These are phyloP conservation scores for Colletotrichum echinochloae DNA, from an alignment of 2,329 filamentous ascomycete genomes.

Conservation along the genomic window DNA sequence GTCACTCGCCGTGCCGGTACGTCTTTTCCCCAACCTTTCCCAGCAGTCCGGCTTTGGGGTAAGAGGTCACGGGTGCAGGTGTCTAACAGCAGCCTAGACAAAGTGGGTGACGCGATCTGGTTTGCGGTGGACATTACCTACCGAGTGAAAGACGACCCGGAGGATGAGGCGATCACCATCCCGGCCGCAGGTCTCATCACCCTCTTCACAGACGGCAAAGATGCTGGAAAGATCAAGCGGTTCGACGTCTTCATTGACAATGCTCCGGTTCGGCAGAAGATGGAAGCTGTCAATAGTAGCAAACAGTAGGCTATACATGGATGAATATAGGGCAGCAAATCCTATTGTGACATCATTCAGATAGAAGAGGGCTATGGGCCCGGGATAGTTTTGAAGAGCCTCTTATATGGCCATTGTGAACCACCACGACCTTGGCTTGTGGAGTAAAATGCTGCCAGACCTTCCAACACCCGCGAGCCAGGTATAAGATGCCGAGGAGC, in stretches of 20 bases:
- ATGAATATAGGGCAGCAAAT: not conserved
- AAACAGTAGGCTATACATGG: not conserved
- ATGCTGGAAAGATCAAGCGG: constrained; percentile 14
- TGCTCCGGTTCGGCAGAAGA: not conserved
- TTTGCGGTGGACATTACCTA: constrained; percentile 2
- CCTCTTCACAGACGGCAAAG: not conserved
- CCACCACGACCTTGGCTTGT: no score
- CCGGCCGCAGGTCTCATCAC: constrained; percentile 14
- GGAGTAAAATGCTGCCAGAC: not conserved
- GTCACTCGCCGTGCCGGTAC: not conserved
- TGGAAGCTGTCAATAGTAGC: not conserved
- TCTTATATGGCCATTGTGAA: no score
- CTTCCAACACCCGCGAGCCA: not conserved
- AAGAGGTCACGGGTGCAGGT: not conserved
- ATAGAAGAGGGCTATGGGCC: no score
- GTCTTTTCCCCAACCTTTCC: not conserved
- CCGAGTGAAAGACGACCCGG: constrained; percentile 5
- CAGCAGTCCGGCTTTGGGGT: not conserved
- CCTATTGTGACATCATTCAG: no score
- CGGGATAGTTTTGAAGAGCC: no score
- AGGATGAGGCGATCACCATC: not conserved
- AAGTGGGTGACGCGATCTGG: constrained; percentile 21
- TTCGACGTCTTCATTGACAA: constrained; percentile 24
- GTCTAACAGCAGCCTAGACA: not conserved
- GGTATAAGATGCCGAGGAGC: not conserved